Evolutionary conservation across 768 basidiomycete genomes (phyloP).

Genomic region (Cystofilobasidium bisporidii): DNA sequence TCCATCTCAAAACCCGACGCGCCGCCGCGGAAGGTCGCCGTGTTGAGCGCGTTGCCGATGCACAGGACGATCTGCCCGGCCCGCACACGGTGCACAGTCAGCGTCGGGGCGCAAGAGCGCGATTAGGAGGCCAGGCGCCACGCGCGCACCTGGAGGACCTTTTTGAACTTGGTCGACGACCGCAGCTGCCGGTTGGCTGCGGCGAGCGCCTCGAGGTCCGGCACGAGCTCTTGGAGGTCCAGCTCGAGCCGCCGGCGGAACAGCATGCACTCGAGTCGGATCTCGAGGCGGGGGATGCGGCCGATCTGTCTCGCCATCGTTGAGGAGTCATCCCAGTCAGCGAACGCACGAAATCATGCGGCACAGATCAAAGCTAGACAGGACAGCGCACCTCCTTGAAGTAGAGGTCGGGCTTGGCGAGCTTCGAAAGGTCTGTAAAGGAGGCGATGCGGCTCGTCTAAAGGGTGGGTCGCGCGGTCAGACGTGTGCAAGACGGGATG

Average conservation of each 20-base stretch:
- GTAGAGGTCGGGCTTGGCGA: slow-evolving; percentile 77
- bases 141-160: slow-evolving; percentile 54
- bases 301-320: no score
- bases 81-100: no score
- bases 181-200: slow-evolving; percentile 63
- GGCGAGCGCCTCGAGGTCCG: slow-evolving; percentile 64
- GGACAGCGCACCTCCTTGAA: slow-evolving; percentile 59
- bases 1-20: slow-evolving; percentile 79
- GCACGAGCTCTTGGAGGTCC: slow-evolving; percentile 71
- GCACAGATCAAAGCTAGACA: background rate
- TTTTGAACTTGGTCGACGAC: slow-evolving; percentile 50
- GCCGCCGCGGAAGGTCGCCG: slow-evolving; percentile 68
- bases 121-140: background rate
- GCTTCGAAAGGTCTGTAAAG: slow-evolving; percentile 56
- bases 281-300: slow-evolving; percentile 60
- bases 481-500: no score
- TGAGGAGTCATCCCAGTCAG: no score
- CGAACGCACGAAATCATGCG: no score
- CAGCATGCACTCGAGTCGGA: slow-evolving; percentile 70
- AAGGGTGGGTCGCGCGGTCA: no score
- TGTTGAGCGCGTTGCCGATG: slow-evolving; percentile 75
- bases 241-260: slow-evolving; percentile 72
- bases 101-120: no score
- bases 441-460: slow-evolving; percentile 58
- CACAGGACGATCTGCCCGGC: slow-evolving; percentile 67